phyloP scores from a whole-genome alignment of 805 yeast species.

The Kluyveromyces siamensis region DNA sequence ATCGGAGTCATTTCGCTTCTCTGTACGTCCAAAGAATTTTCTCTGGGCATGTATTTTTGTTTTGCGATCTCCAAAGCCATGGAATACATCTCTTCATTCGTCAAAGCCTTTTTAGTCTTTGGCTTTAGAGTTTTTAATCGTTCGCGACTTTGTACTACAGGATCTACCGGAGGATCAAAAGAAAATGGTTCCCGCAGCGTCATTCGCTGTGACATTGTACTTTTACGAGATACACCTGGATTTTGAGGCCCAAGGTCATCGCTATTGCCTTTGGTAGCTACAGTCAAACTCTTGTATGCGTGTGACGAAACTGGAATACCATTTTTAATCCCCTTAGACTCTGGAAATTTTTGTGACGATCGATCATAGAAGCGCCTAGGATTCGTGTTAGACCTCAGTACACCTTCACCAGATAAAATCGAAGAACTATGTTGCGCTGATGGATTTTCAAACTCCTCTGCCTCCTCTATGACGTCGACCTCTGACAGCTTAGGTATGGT shows the following conservation, averaged over 20 bases:
- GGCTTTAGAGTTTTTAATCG: background rate
- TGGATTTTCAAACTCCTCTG: background rate
- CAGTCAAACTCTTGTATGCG: background rate
- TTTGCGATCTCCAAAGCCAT: conserved; percentile 50
- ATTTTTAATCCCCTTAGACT: background rate
- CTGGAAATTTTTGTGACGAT: background rate
- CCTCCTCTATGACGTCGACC: background rate
- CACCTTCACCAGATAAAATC: background rate
- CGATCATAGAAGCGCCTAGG: background rate
- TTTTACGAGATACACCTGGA: background rate
- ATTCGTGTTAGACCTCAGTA: background rate
- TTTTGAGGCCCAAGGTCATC: background rate
- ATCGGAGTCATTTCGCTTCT: conserved; percentile 2
- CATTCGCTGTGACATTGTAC: conserved; percentile 1
- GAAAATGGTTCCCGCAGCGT: background rate
- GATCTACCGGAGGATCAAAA: background rate
- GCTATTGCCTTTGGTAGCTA: background rate
- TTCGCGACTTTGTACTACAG: background rate
- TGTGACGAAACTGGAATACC: background rate
- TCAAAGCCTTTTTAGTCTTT: conserved; percentile 8
- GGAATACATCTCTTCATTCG: conserved; percentile 43
- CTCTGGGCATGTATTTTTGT: conserved; percentile 24
- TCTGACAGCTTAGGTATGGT: background rate
- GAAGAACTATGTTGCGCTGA: background rate
- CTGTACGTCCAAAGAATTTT: conserved; percentile 6